phyloP scores from a whole-genome alignment of 2,329 filamentous ascomycete genomes.

The Phaeomoniella chlamydospora region DNA sequence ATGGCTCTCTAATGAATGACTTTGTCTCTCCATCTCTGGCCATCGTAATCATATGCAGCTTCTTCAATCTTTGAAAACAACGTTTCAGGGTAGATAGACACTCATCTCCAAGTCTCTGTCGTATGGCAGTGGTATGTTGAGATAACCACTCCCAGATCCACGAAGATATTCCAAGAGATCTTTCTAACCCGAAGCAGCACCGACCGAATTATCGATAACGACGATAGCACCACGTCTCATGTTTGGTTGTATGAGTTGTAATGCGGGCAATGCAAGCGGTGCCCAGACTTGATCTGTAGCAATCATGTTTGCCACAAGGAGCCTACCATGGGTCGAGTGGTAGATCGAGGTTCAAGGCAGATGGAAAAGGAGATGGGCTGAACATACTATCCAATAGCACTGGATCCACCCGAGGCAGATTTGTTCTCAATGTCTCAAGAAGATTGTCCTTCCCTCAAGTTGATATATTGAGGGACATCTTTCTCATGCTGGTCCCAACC shows the following conservation, averaged over 20 bases:
- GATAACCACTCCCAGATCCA: conserved; percentile 32
- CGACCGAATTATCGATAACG: conserved; percentile 22
- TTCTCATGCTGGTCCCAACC: conserved; percentile 22
- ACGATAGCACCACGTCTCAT: conserved; percentile 21
- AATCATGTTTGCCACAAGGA: not conserved
- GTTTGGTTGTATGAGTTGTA: conserved; percentile 19
- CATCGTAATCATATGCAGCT: no score
- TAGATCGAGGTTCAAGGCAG: not conserved
- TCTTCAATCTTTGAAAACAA: no score
- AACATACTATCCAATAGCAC: conserved; percentile 19
- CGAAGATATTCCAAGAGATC: conserved; percentile 15
- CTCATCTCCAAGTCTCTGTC: conserved; percentile 32
- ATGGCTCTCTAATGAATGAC: no score
- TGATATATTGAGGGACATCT: conserved; percentile 17
- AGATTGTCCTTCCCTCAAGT: conserved; percentile 26
- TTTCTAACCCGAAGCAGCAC: conserved; percentile 15
- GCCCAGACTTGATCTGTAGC: conserved; percentile 21
- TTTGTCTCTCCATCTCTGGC: no score
- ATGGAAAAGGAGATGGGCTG: not conserved
- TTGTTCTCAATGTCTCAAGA: conserved; percentile 20
- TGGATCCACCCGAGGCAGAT: conserved; percentile 17
- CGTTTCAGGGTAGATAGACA: conserved; percentile 23
- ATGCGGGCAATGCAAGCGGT: conserved; percentile 20
- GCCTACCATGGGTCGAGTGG: not conserved
- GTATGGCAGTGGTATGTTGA: conserved; percentile 33